Conservation (phyloP, 176 grass and related monocot genomes). For the Hsuehochloa calcarea region DNA sequence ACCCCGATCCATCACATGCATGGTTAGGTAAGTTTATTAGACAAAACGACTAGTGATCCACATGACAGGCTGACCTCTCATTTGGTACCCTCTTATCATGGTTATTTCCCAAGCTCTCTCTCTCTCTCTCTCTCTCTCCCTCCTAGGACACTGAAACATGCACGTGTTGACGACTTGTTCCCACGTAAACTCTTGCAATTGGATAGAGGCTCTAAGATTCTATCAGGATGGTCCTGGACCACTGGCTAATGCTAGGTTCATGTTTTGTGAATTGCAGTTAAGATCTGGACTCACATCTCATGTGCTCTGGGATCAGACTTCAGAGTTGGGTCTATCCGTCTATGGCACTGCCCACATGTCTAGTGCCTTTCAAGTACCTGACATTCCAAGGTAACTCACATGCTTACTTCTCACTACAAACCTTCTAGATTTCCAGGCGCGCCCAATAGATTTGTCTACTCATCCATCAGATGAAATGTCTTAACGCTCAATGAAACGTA, state of each 20-base stretch:
- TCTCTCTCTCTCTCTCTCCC: background rate
- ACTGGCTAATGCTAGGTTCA: background rate
- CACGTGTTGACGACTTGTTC: constrained; percentile 13
- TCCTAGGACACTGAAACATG: background rate
- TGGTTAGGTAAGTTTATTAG: no score
- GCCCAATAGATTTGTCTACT: no score
- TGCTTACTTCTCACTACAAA: background rate
- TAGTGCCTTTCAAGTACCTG: background rate
- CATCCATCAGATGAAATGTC: no score
- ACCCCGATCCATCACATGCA: background rate
- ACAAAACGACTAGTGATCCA: no score
- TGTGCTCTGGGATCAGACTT: constrained; percentile 32
- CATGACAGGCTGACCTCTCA: no score
- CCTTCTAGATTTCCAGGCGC: constrained; percentile 14
- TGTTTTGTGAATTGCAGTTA: background rate
- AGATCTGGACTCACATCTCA: background rate
- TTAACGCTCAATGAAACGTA: background rate
- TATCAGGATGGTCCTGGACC: background rate
- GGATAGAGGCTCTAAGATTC: constrained; percentile 6
- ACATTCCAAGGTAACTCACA: background rate
- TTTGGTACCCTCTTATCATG: background rate
- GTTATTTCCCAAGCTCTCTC: background rate
- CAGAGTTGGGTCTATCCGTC: background rate
- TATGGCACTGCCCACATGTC: constrained; percentile 15
- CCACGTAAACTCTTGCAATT: background rate